Evolutionary conservation across 73 alveolate genomes (phyloP).

Genomic region (Chromera velia): DNA sequence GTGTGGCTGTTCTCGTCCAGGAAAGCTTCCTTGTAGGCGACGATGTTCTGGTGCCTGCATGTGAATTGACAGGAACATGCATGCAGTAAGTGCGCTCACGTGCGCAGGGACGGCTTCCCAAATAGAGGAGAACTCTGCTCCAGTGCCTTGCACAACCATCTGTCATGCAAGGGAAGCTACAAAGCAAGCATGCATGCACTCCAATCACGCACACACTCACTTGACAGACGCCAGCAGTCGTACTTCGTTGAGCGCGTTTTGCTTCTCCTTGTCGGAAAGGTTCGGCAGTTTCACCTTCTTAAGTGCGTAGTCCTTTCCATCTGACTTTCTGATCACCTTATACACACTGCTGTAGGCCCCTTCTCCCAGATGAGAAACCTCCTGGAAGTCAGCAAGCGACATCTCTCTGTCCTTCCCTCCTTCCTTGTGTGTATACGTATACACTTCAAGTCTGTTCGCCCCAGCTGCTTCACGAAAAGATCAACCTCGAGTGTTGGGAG

Average conservation of each 20-base stretch:
- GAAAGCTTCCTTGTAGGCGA: conserved; percentile 54
- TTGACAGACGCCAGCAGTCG: conserved; percentile 48
- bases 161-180: too few species aligned
- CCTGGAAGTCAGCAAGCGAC: neutral
- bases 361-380: conserved; percentile 18
- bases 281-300: conserved; percentile 44
- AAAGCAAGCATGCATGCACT: too few species aligned
- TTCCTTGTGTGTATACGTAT: too few species aligned
- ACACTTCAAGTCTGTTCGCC: too few species aligned
- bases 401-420: too few species aligned
- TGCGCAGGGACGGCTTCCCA: too few species aligned
- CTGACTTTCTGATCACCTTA: conserved; percentile 36
- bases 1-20: conserved; percentile 41
- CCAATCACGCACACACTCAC: neutral
- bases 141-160: too few species aligned
- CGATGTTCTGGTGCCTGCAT: conserved; percentile 18
- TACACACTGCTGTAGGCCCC: conserved; percentile 51
- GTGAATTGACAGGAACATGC: too few species aligned
- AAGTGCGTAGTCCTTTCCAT: conserved; percentile 36
- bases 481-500: too few species aligned
- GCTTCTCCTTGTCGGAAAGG: conserved; percentile 48
- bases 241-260: conserved; percentile 52
- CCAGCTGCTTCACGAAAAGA: too few species aligned
- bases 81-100: too few species aligned
- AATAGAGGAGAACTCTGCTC: too few species aligned